These are phyloP conservation scores for Rhodosporidiobolus odoratus DNA, from an alignment of 768 basidiomycete species.

Conservation along the genomic window DNA sequence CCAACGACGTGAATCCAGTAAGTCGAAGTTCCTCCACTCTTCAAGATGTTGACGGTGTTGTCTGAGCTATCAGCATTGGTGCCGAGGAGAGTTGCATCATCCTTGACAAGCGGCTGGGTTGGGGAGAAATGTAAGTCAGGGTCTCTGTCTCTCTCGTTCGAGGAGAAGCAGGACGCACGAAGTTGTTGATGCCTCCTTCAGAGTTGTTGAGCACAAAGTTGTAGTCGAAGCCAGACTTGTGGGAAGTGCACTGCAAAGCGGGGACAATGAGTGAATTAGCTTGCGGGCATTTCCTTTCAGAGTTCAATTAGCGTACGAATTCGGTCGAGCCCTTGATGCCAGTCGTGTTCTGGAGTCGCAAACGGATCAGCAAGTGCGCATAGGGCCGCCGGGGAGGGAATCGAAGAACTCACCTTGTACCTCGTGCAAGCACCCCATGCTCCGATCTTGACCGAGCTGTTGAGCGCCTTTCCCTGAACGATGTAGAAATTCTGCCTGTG, in stretches of 20 bases:
- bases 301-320: slow-evolving; percentile 24
- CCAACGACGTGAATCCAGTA: slow-evolving; percentile 35
- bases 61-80: not conserved
- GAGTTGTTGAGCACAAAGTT: slow-evolving; percentile 30
- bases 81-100: slow-evolving; percentile 26
- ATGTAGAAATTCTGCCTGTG: slow-evolving; percentile 40
- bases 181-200: slow-evolving; percentile 24
- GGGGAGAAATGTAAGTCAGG: not conserved
- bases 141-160: no score
- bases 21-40: slow-evolving; percentile 4
- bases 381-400: not conserved
- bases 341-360: slow-evolving; percentile 17
- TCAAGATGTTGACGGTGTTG: slow-evolving; percentile 12
- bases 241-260: slow-evolving; percentile 21
- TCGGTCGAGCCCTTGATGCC: slow-evolving; percentile 11
- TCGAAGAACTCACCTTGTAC: not conserved
- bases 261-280: not conserved
- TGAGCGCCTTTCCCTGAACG: slow-evolving; percentile 24
- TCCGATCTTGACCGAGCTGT: slow-evolving; percentile 36
- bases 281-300: no score
- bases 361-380: not conserved
- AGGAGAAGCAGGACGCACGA: slow-evolving; percentile 13
- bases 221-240: slow-evolving; percentile 7
- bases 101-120: not conserved
- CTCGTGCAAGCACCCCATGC: slow-evolving; percentile 36